Evolutionary conservation across 2,329 filamentous ascomycete genomes (phyloP).

Genomic region (Penicillium sp.): DNA sequence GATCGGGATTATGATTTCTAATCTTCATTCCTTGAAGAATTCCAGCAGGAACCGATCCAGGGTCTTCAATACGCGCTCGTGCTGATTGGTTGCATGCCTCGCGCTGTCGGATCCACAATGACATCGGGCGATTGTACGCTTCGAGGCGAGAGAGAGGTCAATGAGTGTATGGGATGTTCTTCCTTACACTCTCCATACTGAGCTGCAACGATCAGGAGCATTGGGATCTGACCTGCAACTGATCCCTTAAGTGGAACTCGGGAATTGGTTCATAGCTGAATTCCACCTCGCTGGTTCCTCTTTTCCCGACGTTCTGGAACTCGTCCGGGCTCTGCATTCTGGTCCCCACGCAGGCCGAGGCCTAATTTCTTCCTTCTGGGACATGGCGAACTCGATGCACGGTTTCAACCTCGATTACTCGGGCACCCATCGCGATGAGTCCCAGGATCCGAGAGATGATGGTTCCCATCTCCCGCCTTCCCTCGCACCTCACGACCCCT

Average conservation of each 20-base stretch:
- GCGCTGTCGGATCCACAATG: conserved; percentile 11
- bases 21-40: too few relatives aligned
- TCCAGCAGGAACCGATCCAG: neutral
- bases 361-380: conserved; percentile 5
- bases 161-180: neutral
- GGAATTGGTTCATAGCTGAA: conserved; percentile 10
- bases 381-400: conserved; percentile 14
- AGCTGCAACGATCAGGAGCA: neutral
- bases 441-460: conserved; percentile 7
- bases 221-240: too few relatives aligned
- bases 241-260: neutral
- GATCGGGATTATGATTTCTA: too few relatives aligned
- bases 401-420: conserved; percentile 12
- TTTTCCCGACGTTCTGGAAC: conserved; percentile 21
- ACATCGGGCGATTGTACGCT: conserved; percentile 10
- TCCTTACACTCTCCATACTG: neutral
- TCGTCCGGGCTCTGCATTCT: conserved; percentile 18
- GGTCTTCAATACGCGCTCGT: neutral
- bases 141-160: conserved; percentile 4
- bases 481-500: conserved; percentile 9
- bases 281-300: conserved; percentile 16
- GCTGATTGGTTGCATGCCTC: conserved; percentile 6
- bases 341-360: conserved; percentile 18
- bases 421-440: conserved; percentile 8
- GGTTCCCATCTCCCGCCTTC: conserved; percentile 4